Evolutionary conservation across 2,329 filamentous ascomycete species (phyloP).

Genomic region (Neonectria hederae): DNA sequence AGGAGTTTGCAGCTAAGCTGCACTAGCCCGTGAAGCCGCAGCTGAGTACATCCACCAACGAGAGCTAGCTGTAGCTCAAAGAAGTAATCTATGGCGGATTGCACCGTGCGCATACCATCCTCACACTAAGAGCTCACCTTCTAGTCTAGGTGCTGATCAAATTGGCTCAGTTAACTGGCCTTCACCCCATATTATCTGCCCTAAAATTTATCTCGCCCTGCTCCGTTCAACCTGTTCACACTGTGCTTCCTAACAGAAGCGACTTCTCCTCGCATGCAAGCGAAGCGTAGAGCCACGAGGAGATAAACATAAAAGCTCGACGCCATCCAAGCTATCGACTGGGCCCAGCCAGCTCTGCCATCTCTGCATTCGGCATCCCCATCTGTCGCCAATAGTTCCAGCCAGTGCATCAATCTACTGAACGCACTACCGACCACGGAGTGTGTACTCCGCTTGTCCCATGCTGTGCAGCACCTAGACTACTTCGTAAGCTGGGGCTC

Average conservation of each 20-base stretch:
- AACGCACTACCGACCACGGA: not conserved
- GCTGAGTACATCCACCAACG: not conserved
- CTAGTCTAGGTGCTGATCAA: too few species aligned
- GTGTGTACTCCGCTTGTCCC: too few species aligned
- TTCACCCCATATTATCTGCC: not conserved
- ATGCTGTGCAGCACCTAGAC: too few species aligned
- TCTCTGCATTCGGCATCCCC: not conserved
- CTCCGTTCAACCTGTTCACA: not conserved
- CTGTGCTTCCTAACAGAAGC: not conserved
- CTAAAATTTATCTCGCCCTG: too few species aligned
- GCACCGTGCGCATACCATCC: not conserved
- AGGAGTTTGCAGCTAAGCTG: not conserved
- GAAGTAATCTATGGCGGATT: not conserved
- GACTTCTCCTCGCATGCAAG: not conserved
- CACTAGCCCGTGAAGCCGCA: not conserved
- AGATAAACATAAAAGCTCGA: not conserved
- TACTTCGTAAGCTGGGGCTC: not conserved
- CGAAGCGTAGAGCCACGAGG: not conserved
- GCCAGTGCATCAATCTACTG: not conserved
- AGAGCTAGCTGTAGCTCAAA: not conserved
- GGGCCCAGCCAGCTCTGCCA: not conserved
- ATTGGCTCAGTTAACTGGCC: not conserved
- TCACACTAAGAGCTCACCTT: not conserved
- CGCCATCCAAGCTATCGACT: not conserved
- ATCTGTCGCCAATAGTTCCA: not conserved